phyloP scores from a whole-genome alignment of 2,329 filamentous ascomycete species.

The Orbilia oligospora region DNA sequence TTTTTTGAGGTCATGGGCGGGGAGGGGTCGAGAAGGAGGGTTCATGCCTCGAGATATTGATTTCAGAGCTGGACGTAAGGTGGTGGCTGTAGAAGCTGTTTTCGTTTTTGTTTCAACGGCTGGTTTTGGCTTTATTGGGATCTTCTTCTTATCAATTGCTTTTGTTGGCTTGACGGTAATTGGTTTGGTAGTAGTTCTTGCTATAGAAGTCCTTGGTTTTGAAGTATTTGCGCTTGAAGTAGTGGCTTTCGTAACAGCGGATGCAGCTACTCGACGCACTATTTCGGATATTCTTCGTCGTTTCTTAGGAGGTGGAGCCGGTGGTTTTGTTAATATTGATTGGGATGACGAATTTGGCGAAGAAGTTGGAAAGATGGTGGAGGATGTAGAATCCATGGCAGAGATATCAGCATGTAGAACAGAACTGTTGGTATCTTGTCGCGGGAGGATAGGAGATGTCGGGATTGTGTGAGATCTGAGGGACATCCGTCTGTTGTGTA shows the following conservation, averaged over 20 bases:
- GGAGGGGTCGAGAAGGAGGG: slow-evolving; percentile 25
- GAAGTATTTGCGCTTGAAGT: not conserved
- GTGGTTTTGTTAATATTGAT: not conserved
- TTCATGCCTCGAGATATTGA: slow-evolving; percentile 52
- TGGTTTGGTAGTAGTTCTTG: slow-evolving; percentile 1
- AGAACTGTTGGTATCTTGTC: slow-evolving; percentile 33
- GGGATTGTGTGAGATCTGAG: slow-evolving; percentile 35
- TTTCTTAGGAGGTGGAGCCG: slow-evolving; percentile 35
- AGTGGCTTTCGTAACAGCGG: slow-evolving; percentile 28
- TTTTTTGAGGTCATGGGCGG: slow-evolving; percentile 23
- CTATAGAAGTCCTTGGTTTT: slow-evolving; percentile 15
- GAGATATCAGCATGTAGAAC: slow-evolving; percentile 43
- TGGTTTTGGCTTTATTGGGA: slow-evolving; percentile 25
- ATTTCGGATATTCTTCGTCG: slow-evolving; percentile 50
- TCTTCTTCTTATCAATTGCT: slow-evolving; percentile 27
- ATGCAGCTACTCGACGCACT: slow-evolving; percentile 35
- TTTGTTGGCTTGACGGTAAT: not conserved
- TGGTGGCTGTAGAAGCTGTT: slow-evolving; percentile 2
- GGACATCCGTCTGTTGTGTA: slow-evolving; percentile 35
- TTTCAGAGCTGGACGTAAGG: slow-evolving; percentile 41
- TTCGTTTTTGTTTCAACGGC: slow-evolving; percentile 10
- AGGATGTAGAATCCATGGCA: slow-evolving; percentile 46
- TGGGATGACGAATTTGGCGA: slow-evolving; percentile 48
- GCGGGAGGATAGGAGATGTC: slow-evolving; percentile 11
- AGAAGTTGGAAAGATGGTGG: slow-evolving; percentile 45